Evolutionary conservation across 345 rosid species (phyloP).

Genomic region (Iberis pinnata): DNA sequence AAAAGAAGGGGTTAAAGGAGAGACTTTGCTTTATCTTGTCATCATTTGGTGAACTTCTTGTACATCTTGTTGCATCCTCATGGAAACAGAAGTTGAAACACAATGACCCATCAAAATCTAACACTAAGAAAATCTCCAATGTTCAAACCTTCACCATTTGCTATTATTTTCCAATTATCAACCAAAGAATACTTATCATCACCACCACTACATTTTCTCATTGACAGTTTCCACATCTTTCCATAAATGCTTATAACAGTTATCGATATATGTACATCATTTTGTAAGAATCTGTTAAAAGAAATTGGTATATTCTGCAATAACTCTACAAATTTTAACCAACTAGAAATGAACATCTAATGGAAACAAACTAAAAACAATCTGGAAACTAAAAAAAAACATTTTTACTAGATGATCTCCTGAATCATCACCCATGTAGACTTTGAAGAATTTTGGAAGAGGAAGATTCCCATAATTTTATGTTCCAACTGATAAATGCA

Average conservation of each 20-base stretch:
- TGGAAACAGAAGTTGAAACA: too few relatives aligned
- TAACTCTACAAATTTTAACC: background rate
- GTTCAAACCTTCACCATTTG: background rate
- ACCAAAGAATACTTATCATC: constrained; percentile 8
- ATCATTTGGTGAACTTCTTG: too few relatives aligned
- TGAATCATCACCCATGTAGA: background rate
- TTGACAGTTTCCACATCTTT: background rate
- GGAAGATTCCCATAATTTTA: background rate
- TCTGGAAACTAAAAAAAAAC: background rate
- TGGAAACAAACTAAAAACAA: background rate
- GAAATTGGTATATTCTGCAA: constrained; percentile 14
- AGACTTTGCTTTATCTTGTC: too few relatives aligned
- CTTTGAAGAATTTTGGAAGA: constrained; percentile 14
- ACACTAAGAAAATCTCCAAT: constrained; percentile 3
- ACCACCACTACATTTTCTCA: constrained; percentile 7
- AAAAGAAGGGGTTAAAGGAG: background rate
- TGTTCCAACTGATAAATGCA: background rate
- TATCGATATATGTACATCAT: background rate
- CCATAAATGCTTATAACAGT: constrained; percentile 12
- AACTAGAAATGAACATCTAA: too few relatives aligned
- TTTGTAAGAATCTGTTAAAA: background rate
- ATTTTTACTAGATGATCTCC: constrained; percentile 16
- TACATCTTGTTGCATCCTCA: too few relatives aligned
- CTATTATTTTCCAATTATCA: constrained; percentile 16
- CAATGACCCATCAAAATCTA: too few relatives aligned